A percentile compares a stretch with the other conserved stretches of the same genome.
These are phyloP conservation scores for Candida oleophila DNA, from an alignment of 805 yeast genomes.

Conservation along the genomic window DNA sequence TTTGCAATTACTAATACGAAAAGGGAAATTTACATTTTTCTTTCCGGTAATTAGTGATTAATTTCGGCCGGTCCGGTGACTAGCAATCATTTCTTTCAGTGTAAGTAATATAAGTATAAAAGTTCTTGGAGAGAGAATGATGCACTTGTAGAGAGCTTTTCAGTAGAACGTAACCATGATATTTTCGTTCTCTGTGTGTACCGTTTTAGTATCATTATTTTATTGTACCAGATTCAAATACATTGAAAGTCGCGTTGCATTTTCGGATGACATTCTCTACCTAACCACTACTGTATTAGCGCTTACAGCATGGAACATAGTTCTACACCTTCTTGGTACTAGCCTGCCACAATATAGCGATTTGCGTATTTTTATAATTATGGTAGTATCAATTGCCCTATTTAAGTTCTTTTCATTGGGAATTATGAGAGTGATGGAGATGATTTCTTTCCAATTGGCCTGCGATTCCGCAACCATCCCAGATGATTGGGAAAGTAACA, in stretches of 20 bases:
- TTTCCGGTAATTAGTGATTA: not conserved
- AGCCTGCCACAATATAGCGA: not conserved
- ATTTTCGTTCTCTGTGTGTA: not conserved
- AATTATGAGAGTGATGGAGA: not conserved
- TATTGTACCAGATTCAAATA: not conserved
- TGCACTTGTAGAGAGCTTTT: too few species aligned
- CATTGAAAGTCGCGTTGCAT: not conserved
- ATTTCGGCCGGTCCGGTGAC: not conserved
- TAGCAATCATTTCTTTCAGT: too few species aligned
- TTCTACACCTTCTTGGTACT: not conserved
- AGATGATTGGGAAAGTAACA: constrained; percentile 1
- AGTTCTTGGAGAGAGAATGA: not conserved
- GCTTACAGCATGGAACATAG: not conserved
- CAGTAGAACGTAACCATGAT: not conserved
- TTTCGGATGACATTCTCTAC: not conserved
- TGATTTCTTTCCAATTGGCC: not conserved
- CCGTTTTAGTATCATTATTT: not conserved
- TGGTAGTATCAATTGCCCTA: not conserved
- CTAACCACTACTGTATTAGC: not conserved
- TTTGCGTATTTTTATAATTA: not conserved
- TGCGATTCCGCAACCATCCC: not conserved
- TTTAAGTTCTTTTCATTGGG: not conserved
- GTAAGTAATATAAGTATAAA: not conserved
- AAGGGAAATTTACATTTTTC: not conserved
- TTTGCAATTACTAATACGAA: not conserved